Base-by-base conservation (phyloP, 129 eudicot species). In the Helichrysum umbraculigerum region DNA sequence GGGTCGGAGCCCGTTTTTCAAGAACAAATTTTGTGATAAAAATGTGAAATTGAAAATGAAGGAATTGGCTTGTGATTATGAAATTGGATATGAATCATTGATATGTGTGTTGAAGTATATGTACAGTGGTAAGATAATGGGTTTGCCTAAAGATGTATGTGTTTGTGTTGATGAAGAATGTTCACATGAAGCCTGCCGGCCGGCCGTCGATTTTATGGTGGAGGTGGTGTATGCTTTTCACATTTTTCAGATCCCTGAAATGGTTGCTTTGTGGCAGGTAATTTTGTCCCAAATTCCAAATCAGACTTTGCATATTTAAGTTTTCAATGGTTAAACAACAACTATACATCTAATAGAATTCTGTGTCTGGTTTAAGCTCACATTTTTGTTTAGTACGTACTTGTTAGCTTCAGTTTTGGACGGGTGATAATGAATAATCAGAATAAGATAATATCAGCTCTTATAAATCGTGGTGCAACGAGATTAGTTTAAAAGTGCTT, bases 151-250 rank as follows among this genome's bases (percentile, higher is more conserved):
- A 77, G 94, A 76, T 50, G 89, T 83, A 56, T 85, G 97, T 62
- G 81, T 81, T 47, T 95, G 99, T 73, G 99, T 86, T 65, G 99
- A 95, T 58, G 96, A 91, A 19, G 96, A 86, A 29, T 95, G 99
- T 57, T 60, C 51, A n/a, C 99, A 95, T 75, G 80, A 82, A 29
- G 89, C 89, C 10, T 95, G 99, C 35, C 73, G 96, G 69, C 97
- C 99, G 7, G 91, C 85, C 8, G 70, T 95, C n/a, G 94, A 75
- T 76, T 95, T 91, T 41, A 42, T 86, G 87, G 86, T 83, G 66
- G 94, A 95, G 91, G 92, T 91, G 71, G 33, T 95, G 67, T 91
- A 91, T 69, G 86, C 93, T 28, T 87, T 87, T 21, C 88, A 81
- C 39, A 54, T 63, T 16, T 95, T 95, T 69, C 89, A 91, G 92